Evolutionary conservation across 2,329 filamentous ascomycete species (phyloP).

Genomic region (Colletotrichum horii): DNA sequence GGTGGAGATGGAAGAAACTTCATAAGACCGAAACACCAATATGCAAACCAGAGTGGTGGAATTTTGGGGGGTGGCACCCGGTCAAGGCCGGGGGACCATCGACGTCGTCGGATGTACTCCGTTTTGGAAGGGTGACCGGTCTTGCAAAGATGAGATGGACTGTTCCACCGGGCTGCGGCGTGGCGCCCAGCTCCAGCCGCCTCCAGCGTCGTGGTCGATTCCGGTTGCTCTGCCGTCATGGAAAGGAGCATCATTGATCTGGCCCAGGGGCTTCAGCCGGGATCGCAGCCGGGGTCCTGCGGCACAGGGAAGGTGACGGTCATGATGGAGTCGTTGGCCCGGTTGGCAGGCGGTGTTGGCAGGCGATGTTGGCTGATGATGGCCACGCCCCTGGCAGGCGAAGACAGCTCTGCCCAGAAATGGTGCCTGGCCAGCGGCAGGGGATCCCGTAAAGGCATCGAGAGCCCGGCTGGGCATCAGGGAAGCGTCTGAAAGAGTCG

Average conservation of each 20-base stretch:
- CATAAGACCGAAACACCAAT: constrained; percentile 16
- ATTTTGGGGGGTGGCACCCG: constrained; percentile 7
- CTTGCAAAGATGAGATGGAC: constrained; percentile 7
- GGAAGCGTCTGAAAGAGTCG: background rate
- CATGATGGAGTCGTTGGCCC: background rate
- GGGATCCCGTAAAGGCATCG: background rate
- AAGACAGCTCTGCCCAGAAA: background rate
- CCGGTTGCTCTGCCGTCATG: background rate
- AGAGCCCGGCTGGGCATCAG: background rate
- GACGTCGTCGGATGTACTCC: constrained; percentile 3
- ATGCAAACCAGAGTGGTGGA: constrained; percentile 12
- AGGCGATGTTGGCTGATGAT: background rate
- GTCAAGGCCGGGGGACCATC: constrained; percentile 4
- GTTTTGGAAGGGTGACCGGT: constrained; percentile 12
- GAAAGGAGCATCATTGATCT: background rate
- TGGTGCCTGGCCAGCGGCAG: background rate
- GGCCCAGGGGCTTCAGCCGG: background rate
- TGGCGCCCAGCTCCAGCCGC: background rate
- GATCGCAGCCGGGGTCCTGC: background rate
- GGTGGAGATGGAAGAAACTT: constrained; percentile 3
- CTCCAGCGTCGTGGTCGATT: background rate
- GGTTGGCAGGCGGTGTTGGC: background rate
- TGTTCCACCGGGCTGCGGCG: background rate
- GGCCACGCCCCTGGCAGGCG: background rate
- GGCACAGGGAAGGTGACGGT: constrained; percentile 1